phyloP scores from a whole-genome alignment of 768 basidiomycete species.

The Cantharellus cinnabarinus region DNA sequence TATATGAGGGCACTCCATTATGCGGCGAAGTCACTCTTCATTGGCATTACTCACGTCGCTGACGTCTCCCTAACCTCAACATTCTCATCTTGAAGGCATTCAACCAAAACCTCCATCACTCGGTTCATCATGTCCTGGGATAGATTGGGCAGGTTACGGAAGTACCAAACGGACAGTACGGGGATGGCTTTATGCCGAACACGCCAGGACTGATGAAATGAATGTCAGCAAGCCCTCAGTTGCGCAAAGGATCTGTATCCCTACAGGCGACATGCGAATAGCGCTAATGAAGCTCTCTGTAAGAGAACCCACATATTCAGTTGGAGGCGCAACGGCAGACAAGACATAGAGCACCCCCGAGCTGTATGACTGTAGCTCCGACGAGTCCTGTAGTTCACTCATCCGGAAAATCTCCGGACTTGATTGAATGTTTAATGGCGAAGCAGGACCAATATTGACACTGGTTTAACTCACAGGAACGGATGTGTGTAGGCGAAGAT shows the following conservation, averaged over 20 bases:
- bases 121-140: constrained; percentile 42
- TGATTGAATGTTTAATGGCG: not conserved
- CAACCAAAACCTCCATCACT: constrained; percentile 66
- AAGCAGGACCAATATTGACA: not conserved
- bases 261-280: constrained; percentile 58
- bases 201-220: constrained; percentile 52
- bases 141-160: constrained; percentile 65
- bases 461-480: constrained; percentile 38
- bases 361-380: constrained; percentile 61
- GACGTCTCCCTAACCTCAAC: constrained; percentile 88
- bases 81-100: constrained; percentile 75
- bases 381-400: constrained; percentile 65
- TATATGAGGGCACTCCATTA: not conserved
- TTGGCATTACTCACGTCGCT: constrained; percentile 27
- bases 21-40: not conserved
- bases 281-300: constrained; percentile 42
- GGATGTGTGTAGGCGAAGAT: constrained; percentile 60
- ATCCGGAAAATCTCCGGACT: constrained; percentile 79
- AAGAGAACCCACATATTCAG: constrained; percentile 40
- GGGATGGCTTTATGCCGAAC: constrained; percentile 75
- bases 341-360: constrained; percentile 63
- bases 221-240: constrained; percentile 1
- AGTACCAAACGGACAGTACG: constrained; percentile 79
- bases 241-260: constrained; percentile 10
- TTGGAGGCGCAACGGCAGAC: constrained; percentile 59